Evolutionary conservation across 2,329 filamentous ascomycete genomes (phyloP), one percentile per base, ranked within the genome.

Genomic region (Talaromyces sp.): DNA sequence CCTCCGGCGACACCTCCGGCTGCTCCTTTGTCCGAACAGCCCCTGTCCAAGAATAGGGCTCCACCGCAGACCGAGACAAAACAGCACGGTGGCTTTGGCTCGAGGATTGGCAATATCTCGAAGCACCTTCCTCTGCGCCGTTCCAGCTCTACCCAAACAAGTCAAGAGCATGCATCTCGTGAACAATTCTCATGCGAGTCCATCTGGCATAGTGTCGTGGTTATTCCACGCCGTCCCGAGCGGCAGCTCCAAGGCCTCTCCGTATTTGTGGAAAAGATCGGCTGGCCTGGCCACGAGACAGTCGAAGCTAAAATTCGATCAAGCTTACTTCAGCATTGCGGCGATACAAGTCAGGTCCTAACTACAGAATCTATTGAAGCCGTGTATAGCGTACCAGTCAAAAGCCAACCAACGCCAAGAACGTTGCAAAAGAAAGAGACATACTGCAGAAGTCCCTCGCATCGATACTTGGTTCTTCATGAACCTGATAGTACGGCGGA

Each of bases 171-270:
- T 9, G 1, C 39, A 28, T 39, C 28, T 6, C 16, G 9, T 16
- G 35, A 39, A 39, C 31, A 28, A n/a, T 31, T 28, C 23, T 67
- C 67, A 25, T 18, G 66, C n/a, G 66, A 67, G 28, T 73, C 71
- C 1, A 69, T 69, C 7, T 76, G 74, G 73, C 65, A 73, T 23
- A 76, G 70, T 66, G 35, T 57, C 9, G 69, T 75, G 6, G 65
- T 80, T 18, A 63, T 67, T 1, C 79, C 79, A 0, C 72, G 71
- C 14, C 70, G 75, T 52, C 68, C 75, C 14, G 68, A 71, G 42
- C 69, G 72, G 58, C 83, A 85, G 61, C 72, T 85, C 1, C 75
- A 79, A 18, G 83, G 82, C 0, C 73, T 85, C 0, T 68, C 81
- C 25, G 70, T 79, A 31, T 85, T 85, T 67, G 82, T 82, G 0